Evolutionary conservation across 2,329 filamentous ascomycete species (phyloP), one percentile per base, ranked within the genome.

Genomic region (Fusarium neocosmosporiellum): DNA sequence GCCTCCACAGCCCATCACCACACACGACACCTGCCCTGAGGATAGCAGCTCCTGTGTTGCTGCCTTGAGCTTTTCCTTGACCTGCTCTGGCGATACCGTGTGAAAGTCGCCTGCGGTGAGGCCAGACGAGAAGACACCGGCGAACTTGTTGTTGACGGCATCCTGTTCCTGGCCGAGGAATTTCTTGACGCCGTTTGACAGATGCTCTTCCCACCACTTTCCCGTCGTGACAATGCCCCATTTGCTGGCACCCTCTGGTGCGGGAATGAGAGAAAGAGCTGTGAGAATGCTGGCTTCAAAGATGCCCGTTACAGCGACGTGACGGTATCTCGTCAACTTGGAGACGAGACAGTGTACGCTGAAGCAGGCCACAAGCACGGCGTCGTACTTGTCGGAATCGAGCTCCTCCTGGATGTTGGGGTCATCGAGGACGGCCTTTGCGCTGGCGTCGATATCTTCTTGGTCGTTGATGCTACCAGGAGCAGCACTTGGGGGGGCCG

Each of bases 201-300:
- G 84, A 37, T 96, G 91, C 0, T 85, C 81, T 77, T 96, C 92
- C 96, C 95, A 98, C 72, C 93, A 93, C 65, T 89, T 89, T 0
- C 95, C 95, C 0, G 96, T 98, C 7, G 93, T 96, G 7, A 98
- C 92, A 71, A 98, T 96, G 3, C 95, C 96, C 86, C 96, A 98
- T 54, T 83, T 85, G 72, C 89, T 81, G 63, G 74, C 41, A 27
- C 68, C 66, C 2, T 71, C 66, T 2, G 74, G 69, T 3, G 68
- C 69, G 9, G 74, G 67, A 14, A 81, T 71, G 27, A 88, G 81
- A 2, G 91, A 88, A 11, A 95, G 79, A 3, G 90, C 88, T 0
- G 90, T 85, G 3, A 91, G 84, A 16, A 98, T 86, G 77, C 92
- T 94, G 1, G 94, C 93, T 81, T 98, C 95, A 78, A 98, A 96